Evolutionary conservation across 805 yeast species (phyloP), one percentile per base, ranked within the genome.

Genomic region (Nakazawaea wyomingensis): DNA sequence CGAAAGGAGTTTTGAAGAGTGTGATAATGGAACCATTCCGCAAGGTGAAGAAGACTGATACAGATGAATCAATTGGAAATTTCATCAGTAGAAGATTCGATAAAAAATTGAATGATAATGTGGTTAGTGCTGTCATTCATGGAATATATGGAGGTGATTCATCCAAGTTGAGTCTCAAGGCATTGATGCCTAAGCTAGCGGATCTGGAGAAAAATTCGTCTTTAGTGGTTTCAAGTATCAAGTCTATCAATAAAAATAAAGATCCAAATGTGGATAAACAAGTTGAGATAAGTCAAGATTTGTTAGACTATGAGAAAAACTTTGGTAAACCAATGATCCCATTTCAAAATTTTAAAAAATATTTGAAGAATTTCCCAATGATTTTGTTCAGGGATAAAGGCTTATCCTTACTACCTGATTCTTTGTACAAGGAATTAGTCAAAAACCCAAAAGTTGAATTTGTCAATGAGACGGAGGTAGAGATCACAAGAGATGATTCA

Each of bases 101-200:
- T 3, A 66, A 68, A 7, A 65, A 68, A 7, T 17, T 64, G n/a
- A 66, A 73, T 3, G 65, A 64, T 45, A 80, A 85, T 39, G 62
- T 91, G 11, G 62, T 85, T 17, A 85, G 96, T 60, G 98, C 96
- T 0, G 64, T 89, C 4, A 68, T 84, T 57, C 88, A 89, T 55
- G 99, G 99, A 0, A 80, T 93, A 1, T 91, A 89, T 60, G 96
- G 95, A 1, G 93, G 87, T n/a, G 95, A 90, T 59, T 70, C 79
- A 2, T 54, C 69, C 5, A 66, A 74, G 44, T 61, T 91, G 38
- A 85, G 96, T 65, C 78, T 83, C 0, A 63, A 74, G 17, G 69
- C 84, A 4, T 69, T 86, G 0, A 56, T 86, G 48, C 79, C 81
- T 3, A 53, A 61, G 8, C 53, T 87, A 50, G 77, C 71, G 37